Evolutionary conservation across 768 basidiomycete species (phyloP).

Genomic region (Chalciporus pseudorubinellus): DNA sequence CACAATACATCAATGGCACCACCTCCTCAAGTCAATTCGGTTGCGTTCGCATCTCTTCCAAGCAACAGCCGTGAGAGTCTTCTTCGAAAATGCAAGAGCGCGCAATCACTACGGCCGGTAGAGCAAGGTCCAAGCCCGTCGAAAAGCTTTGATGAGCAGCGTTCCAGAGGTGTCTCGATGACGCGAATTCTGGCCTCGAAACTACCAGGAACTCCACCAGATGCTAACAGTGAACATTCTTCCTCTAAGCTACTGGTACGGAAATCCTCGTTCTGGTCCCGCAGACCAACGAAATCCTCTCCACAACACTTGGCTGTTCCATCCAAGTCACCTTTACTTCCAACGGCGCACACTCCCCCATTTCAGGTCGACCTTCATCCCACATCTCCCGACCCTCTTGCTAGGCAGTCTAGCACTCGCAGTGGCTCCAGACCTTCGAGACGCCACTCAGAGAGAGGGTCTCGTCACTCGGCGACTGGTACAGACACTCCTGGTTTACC

Average conservation of each 20-base stretch:
- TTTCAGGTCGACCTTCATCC: conserved; percentile 35
- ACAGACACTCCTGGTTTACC: conserved; percentile 14
- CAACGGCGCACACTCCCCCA: conserved; percentile 43
- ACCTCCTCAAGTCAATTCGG: conserved; percentile 46
- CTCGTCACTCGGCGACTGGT: conserved; percentile 10
- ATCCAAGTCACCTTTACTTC: conserved; percentile 35
- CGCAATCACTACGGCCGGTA: conserved; percentile 29
- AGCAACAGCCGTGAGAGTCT: conserved; percentile 12
- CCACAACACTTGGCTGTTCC: conserved; percentile 30
- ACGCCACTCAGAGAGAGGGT: conserved; percentile 40
- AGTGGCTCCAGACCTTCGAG: conserved; percentile 38
- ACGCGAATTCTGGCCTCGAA: conserved; percentile 44
- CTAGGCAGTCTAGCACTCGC: conserved; percentile 20
- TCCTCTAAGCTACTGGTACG: conserved; percentile 46
- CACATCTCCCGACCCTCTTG: conserved; percentile 13
- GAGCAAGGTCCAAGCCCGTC: conserved; percentile 2
- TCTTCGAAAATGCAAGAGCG: conserved; percentile 55
- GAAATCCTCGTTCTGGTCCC: conserved; percentile 67
- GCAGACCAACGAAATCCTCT: conserved; percentile 43
- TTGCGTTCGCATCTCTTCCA: conserved; percentile 39
- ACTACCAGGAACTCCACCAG: conserved; percentile 37
- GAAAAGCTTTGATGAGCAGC: conserved; percentile 24
- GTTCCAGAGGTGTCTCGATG: conserved; percentile 57
- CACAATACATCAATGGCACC: conserved; percentile 47
- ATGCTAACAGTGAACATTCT: conserved; percentile 22